Conservation (phyloP, 2,329 filamentous ascomycete species). For the Lachnellula cervina region DNA sequence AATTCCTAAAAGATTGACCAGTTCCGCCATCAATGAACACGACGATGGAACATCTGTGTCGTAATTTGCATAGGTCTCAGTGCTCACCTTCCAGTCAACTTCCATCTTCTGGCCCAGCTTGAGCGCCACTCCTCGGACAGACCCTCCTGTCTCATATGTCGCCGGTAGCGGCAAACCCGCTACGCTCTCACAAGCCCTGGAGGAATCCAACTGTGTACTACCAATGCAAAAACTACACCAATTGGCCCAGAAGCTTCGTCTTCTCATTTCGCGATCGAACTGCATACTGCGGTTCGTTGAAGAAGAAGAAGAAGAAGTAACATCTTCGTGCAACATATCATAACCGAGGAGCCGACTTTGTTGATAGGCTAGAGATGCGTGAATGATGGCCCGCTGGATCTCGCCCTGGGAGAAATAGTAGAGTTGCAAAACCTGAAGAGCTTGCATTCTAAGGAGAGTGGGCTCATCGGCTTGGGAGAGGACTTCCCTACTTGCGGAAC, state of each 20-base stretch:
- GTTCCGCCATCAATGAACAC: not conserved
- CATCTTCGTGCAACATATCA: not conserved
- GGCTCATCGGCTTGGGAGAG: not conserved
- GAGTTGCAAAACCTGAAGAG: not conserved
- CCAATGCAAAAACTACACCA: not conserved
- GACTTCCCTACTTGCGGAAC: not conserved
- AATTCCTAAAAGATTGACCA: not conserved
- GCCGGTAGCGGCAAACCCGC: not conserved
- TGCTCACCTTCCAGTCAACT: not conserved
- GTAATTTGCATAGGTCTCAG: not conserved
- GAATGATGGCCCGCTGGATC: not conserved
- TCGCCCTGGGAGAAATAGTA: not conserved
- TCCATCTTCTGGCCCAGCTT: not conserved
- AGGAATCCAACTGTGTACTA: not conserved
- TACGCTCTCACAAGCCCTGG: not conserved
- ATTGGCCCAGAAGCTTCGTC: not conserved
- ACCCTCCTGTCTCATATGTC: not conserved
- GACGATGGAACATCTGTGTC: not conserved
- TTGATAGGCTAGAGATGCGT: not conserved
- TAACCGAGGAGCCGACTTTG: not conserved
- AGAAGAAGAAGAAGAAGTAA: not conserved
- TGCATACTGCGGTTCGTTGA: not conserved
- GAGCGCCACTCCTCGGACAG: not conserved
- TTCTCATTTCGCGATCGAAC: not conserved
- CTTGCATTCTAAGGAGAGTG: not conserved